Percentiles rank a stretch among this genome's conserved stretches.
Evolutionary conservation across 331 rosid genomes (phyloP).

Genomic region (Dryas integrifolia): DNA sequence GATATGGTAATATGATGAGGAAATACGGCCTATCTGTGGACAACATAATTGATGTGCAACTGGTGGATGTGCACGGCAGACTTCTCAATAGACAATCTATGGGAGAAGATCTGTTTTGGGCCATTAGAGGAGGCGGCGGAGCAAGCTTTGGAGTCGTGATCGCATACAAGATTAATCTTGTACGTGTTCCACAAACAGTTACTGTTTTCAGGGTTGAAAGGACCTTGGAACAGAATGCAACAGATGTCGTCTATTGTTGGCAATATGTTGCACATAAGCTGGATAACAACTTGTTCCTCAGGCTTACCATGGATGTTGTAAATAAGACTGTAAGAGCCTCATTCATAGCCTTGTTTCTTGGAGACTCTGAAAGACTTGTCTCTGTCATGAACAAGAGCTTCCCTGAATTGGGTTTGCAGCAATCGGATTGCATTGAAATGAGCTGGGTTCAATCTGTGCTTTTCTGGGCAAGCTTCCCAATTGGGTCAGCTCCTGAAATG

Average conservation of each 20-base stretch:
- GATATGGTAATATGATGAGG: conserved; percentile 21
- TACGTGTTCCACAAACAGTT: conserved; percentile 7
- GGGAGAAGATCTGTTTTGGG: conserved; percentile 26
- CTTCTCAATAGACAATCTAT: conserved; percentile 1
- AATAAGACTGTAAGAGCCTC: not conserved
- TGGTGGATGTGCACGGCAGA: conserved; percentile 9
- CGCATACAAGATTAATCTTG: conserved; percentile 16
- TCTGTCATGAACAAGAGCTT: not conserved
- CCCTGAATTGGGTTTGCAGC: not conserved
- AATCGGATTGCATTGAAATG: not conserved
- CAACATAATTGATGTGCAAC: conserved; percentile 13
- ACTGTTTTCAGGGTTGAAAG: not conserved
- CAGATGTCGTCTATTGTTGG: not conserved
- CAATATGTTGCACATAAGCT: not conserved
- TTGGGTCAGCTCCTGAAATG: too few species aligned
- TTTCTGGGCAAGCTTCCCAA: conserved; percentile 20
- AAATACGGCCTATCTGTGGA: conserved; percentile 15
- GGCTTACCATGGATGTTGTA: not conserved
- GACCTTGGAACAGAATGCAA: conserved; percentile 6
- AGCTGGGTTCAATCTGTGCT: conserved; percentile 29
- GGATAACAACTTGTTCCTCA: not conserved
- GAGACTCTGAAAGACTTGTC: not conserved
- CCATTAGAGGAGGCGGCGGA: conserved; percentile 17
- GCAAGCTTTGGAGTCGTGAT: conserved; percentile 20
- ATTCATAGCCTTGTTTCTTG: not conserved